Conservation (phyloP, 805 yeast genomes). For the Kodamaea jinghongensis region DNA sequence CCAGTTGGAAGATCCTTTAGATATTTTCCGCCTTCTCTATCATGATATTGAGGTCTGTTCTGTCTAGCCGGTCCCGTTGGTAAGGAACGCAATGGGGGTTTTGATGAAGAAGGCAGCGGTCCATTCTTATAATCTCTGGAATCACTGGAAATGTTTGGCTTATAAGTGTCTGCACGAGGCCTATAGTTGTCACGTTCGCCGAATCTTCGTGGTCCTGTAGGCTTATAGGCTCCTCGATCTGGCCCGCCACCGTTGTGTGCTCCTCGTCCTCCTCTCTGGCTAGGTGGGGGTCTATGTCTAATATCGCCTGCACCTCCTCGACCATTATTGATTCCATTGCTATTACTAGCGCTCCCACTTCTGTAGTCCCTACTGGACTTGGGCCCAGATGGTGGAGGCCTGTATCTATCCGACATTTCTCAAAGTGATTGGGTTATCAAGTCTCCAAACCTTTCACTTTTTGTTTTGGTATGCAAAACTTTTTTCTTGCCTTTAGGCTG, state of each 20-base stretch:
- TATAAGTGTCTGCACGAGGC: conserved; percentile 13
- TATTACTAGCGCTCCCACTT: conserved; percentile 1
- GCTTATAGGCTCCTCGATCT: conserved; percentile 7
- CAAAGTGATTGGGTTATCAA: not conserved
- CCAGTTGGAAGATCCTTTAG: conserved; percentile 1
- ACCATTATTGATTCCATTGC: not conserved
- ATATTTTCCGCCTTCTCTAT: not conserved
- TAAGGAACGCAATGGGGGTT: too few relatives aligned
- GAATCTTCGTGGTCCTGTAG: conserved; percentile 19
- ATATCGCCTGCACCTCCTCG: conserved; percentile 3
- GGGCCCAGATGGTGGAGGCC: conserved; percentile 29
- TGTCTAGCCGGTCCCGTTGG: not conserved
- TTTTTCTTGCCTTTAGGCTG: conserved; percentile 2
- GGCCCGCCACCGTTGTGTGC: too few relatives aligned
- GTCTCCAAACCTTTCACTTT: too few relatives aligned
- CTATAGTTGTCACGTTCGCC: conserved; percentile 24
- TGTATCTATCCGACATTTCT: conserved; percentile 34
- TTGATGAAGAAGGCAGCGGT: too few relatives aligned
- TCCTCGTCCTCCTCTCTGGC: too few relatives aligned
- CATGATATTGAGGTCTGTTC: conserved; percentile 1
- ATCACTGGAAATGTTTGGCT: conserved; percentile 1
- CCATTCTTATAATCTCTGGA: conserved; percentile 3
- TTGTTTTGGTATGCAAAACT: conserved; percentile 5
- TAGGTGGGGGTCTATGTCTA: not conserved
- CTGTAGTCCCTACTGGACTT: conserved; percentile 18